These are phyloP conservation scores for Nemania abortiva DNA, from an alignment of 2,329 filamentous ascomycete genomes.

Conservation along the genomic window DNA sequence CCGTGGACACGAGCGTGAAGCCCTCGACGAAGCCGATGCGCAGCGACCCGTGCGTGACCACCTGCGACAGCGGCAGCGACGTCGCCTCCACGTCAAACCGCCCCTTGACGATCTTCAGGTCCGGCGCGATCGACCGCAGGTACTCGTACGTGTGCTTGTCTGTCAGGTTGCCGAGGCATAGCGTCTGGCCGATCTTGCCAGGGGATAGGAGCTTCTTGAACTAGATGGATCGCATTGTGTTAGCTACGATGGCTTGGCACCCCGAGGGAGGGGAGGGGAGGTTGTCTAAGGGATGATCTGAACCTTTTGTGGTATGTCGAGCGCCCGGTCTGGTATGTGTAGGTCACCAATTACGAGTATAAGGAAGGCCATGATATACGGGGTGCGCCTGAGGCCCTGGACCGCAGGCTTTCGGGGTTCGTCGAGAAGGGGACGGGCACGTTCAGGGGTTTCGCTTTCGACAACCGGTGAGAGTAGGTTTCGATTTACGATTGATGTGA, in stretches of 20 bases:
- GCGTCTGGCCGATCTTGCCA: slow-evolving; percentile 84
- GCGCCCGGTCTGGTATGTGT: slow-evolving; percentile 91
- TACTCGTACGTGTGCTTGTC: slow-evolving; percentile 85
- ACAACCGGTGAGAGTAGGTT: not conserved
- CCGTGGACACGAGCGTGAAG: slow-evolving; percentile 75
- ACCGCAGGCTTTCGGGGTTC: slow-evolving; percentile 6
- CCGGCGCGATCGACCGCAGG: slow-evolving; percentile 78
- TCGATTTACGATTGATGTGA: not conserved
- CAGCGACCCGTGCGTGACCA: slow-evolving; percentile 74
- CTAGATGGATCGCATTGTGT: slow-evolving; percentile 57
- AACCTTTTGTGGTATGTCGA: slow-evolving; percentile 92
- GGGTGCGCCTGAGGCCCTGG: slow-evolving; percentile 3
- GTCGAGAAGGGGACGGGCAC: not conserved
- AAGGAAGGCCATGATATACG: slow-evolving; percentile 80
- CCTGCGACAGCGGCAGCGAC: slow-evolving; percentile 73
- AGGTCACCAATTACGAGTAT: slow-evolving; percentile 94
- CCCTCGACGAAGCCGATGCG: slow-evolving; percentile 76
- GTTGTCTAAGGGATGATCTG: not conserved
- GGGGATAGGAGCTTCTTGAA: slow-evolving; percentile 88
- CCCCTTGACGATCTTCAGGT: slow-evolving; percentile 77
- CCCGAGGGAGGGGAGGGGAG: not conserved
- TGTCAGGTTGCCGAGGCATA: slow-evolving; percentile 84
- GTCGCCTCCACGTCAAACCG: slow-evolving; percentile 76
- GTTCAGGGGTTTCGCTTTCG: slow-evolving; percentile 16
- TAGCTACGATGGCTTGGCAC: slow-evolving; percentile 25